These are phyloP conservation scores for Penicillium sp. DNA, from an alignment of 2,329 filamentous ascomycete species.

Conservation along the genomic window DNA sequence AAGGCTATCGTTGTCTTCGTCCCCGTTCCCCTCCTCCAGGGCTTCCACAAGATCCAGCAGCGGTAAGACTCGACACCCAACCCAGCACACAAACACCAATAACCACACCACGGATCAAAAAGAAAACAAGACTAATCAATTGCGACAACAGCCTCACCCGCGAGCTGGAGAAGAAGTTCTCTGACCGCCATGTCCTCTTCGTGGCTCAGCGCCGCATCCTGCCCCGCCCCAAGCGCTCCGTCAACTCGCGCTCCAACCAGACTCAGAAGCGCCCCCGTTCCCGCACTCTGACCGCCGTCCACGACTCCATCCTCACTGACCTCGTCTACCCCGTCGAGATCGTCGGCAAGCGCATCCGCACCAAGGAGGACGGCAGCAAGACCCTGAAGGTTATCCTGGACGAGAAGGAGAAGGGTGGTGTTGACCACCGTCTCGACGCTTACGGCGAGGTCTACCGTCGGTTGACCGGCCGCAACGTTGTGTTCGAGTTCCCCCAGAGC, in stretches of 20 bases:
- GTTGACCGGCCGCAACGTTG: slow-evolving; percentile 92
- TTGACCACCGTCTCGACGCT: slow-evolving; percentile 99
- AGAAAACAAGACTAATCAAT: slow-evolving; percentile 9
- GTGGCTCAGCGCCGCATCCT: slow-evolving; percentile 98
- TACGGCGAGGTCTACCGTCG: slow-evolving; percentile 99
- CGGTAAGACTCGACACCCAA: slow-evolving; percentile 65
- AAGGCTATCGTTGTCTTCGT: slow-evolving; percentile 99
- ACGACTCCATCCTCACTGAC: slow-evolving; percentile 96
- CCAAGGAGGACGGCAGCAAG: slow-evolving; percentile 99
- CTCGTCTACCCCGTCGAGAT: slow-evolving; percentile 99
- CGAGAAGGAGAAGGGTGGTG: slow-evolving; percentile 99
- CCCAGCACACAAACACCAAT: not conserved
- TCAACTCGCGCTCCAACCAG: slow-evolving; percentile 91
- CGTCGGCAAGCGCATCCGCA: slow-evolving; percentile 97
- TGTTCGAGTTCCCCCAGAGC: slow-evolving; percentile 97
- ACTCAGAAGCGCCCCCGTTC: slow-evolving; percentile 98
- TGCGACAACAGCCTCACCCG: slow-evolving; percentile 74
- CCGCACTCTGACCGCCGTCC: slow-evolving; percentile 95
- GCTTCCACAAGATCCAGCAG: slow-evolving; percentile 99
- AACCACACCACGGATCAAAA: not conserved
- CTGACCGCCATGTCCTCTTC: slow-evolving; percentile 99
- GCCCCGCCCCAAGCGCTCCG: slow-evolving; percentile 96
- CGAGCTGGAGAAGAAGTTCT: slow-evolving; percentile 99
- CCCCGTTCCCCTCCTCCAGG: slow-evolving; percentile 95
- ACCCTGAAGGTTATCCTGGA: slow-evolving; percentile 98